Evolutionary conservation across 116 monocot species (phyloP), one percentile per base, ranked within the genome.

Genomic region (Posidonia oceanica): DNA sequence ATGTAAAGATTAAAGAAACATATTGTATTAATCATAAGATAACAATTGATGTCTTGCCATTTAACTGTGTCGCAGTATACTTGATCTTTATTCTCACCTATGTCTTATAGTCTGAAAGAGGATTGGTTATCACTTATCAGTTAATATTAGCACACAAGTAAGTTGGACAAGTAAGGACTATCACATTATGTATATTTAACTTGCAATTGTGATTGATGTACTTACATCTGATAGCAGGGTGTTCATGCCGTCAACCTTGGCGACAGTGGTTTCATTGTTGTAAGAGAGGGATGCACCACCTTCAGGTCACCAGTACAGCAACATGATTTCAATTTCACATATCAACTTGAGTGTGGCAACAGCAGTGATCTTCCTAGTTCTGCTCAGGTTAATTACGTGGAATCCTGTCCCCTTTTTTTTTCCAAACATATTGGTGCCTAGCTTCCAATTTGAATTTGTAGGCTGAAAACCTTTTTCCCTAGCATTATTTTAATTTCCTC

Each of bases 181-280:
- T 48, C 8, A 10, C 48, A 48, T 48, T 48, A 48, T 48, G 5
- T 48, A 48, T 48, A 48, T 12, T 48, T 48, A 36, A 6, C 36
- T 52, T 18, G 14, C 54, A 23, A 1, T 38, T 56, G 17, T 21
- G 16, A 39, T 39, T 39, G 8, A 29, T 39, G 11, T 70, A 39
- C 15, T 18, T 55, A 58, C 38, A 36, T 20, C 11, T n/a, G 10
- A 12, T 51, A 59, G 55, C 71, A 88, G 86, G 84, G 80, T 37
- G 58, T 93, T 38, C 84, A 86, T 83, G 93, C 89, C 57, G 81
- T 84, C 38, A 93, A 89, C 67, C 77, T 93, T 15, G 93, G 93
- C 15, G 93, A 89, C 38, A 89, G 89, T 74, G 93, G 93, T 29
- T 93, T 93, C 65, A 63, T 93, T 18, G 79, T 93, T 64, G 84